Base-by-base conservation (phyloP, 2,329 filamentous ascomycete species). In the Cryphonectria radicalis region DNA sequence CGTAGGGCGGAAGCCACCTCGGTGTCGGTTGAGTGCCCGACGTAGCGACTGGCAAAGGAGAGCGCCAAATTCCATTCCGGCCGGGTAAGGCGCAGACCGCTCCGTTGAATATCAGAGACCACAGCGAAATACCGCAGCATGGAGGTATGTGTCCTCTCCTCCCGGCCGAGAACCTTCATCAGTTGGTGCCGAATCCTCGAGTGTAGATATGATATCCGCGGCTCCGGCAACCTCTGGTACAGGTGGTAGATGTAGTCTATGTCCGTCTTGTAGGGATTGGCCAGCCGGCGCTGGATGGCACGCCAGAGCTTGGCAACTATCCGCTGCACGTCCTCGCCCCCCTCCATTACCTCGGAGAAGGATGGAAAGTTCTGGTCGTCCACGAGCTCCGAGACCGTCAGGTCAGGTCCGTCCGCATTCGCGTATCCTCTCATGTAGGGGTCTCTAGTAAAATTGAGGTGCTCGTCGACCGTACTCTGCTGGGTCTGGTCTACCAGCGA, bases 51-150 rank as follows among this genome's bases (percentile, higher is more conserved):
- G 13, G 93, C 92, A 77, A 97, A 92, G 28, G 92, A 88, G 67
- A 98, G 89, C 53, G 94, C 95, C 55, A 89, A 90, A 73, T 93
- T 97, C 95, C 95, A 99, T 77, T 97, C 90, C 0, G 85, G 82
- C 6, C 82, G 83, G 0, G 85, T 88, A 69, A 98, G 83, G 0
- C 90, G 87, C 62, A 97, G 88, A 1, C 90, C 88, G n/a, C 90
- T 88, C 68, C 86, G 86, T 76, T 93, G 92, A 82, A 97, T 91
- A 76, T 99, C 95, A 74, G 95, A 90, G 25, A 98, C 86, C 35
- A 98, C 84, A 6, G 90, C 89, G 74, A 98, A 91, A 81, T 95
- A 98, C 69, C 93, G 91, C 76, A 93, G 84, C 92, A 94, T 97
- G 63, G 89, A 86, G 74, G 81, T 84, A 22, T 86, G 80, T 66